Percentiles rank a stretch among this genome's conserved stretches.
Conservation (phyloP, 495 filamentous ascomycete genomes). For the Lasiosphaeria ovina region DNA sequence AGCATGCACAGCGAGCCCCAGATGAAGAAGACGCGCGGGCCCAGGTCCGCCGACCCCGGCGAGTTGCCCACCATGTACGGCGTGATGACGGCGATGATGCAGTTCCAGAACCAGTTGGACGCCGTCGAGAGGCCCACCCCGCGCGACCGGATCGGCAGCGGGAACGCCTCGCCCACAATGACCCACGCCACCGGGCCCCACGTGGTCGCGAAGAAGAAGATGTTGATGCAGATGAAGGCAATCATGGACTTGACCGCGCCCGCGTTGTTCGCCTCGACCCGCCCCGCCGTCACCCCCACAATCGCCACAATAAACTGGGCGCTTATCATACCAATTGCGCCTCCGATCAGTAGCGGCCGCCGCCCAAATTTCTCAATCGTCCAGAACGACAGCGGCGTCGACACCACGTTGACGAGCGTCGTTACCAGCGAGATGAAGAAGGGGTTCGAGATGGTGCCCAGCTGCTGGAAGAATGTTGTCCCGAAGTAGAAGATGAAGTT, state of each 20-base stretch:
- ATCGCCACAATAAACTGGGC: slow-evolving; percentile 82
- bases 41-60: slow-evolving; percentile 65
- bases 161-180: slow-evolving; percentile 82
- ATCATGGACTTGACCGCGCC: slow-evolving; percentile 62
- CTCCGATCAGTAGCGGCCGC: slow-evolving; percentile 71
- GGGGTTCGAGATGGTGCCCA: slow-evolving; percentile 66
- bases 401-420: slow-evolving; percentile 79
- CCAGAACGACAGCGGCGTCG: slow-evolving; percentile 77
- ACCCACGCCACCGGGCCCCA: slow-evolving; percentile 83
- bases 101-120: slow-evolving; percentile 88
- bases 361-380: slow-evolving; percentile 78
- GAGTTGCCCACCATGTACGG: slow-evolving; percentile 70
- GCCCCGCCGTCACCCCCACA: slow-evolving; percentile 58
- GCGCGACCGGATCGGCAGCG: slow-evolving; percentile 75
- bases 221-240: slow-evolving; percentile 79
- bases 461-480: slow-evolving; percentile 73
- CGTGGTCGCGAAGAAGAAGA: slow-evolving; percentile 74
- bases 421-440: slow-evolving; percentile 79
- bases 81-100: slow-evolving; percentile 66
- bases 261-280: slow-evolving; percentile 48
- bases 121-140: slow-evolving; percentile 78
- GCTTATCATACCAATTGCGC: slow-evolving; percentile 73
- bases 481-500: slow-evolving; percentile 93
- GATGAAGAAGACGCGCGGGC: slow-evolving; percentile 73
- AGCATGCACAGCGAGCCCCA: slow-evolving; percentile 66